Evolutionary conservation across 2,329 filamentous ascomycete species (phyloP).

Genomic region (Stylonectria norvegica): DNA sequence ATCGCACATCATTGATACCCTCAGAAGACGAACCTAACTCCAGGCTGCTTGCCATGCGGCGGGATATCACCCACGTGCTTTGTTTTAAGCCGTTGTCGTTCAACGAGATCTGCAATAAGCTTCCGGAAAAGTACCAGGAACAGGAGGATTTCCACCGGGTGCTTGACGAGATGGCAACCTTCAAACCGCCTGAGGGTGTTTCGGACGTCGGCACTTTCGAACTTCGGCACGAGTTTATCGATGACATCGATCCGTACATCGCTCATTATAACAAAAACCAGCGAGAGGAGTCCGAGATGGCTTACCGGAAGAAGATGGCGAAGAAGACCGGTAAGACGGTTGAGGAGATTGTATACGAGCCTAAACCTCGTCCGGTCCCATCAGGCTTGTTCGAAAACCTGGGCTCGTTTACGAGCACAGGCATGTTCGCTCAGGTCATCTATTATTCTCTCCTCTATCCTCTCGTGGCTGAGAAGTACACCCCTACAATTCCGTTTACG

Average conservation of each 20-base stretch:
- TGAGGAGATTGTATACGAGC: constrained; percentile 88
- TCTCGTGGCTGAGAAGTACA: constrained; percentile 63
- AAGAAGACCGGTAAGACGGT: constrained; percentile 78
- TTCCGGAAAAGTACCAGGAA: constrained; percentile 87
- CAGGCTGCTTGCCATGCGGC: constrained; percentile 69
- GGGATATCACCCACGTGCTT: constrained; percentile 88
- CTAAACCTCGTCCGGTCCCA: constrained; percentile 71
- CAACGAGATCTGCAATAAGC: constrained; percentile 80
- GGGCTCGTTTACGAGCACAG: constrained; percentile 74
- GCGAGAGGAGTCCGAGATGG: constrained; percentile 87
- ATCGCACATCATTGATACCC: constrained; percentile 75
- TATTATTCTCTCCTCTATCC: constrained; percentile 86
- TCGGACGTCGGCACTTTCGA: constrained; percentile 94
- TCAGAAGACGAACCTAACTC: constrained; percentile 62
- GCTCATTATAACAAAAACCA: constrained; percentile 97
- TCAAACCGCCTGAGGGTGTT: constrained; percentile 84
- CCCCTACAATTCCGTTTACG: constrained; percentile 73
- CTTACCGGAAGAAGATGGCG: constrained; percentile 82
- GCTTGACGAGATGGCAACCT: constrained; percentile 82
- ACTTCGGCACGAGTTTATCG: constrained; percentile 78
- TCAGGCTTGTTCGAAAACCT: constrained; percentile 75
- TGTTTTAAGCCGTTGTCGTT: constrained; percentile 97
- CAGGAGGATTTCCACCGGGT: constrained; percentile 83
- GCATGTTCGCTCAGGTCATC: constrained; percentile 84
- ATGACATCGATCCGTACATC: constrained; percentile 91